These are phyloP conservation scores for Neonectria ditissima DNA, from an alignment of 2,329 filamentous ascomycete genomes.

Conservation along the genomic window DNA sequence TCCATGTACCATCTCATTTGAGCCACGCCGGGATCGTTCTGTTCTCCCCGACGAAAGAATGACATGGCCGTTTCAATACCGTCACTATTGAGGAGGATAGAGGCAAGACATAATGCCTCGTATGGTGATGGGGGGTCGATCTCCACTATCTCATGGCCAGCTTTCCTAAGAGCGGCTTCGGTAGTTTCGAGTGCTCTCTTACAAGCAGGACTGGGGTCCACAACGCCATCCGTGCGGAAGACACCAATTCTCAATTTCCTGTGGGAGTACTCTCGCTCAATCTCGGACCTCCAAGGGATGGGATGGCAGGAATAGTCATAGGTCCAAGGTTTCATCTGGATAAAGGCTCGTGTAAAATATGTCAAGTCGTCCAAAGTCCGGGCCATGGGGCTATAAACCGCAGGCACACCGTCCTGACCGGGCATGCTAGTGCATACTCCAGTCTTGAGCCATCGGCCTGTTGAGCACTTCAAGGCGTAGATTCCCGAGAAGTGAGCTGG, in stretches of 20 bases:
- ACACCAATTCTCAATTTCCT: slow-evolving; percentile 80
- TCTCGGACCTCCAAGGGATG: slow-evolving; percentile 77
- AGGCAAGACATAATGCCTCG: slow-evolving; percentile 80
- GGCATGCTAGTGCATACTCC: slow-evolving; percentile 90
- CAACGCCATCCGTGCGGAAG: slow-evolving; percentile 82
- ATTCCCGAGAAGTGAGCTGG: slow-evolving; percentile 93
- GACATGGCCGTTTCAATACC: slow-evolving; percentile 84
- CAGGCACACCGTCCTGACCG: slow-evolving; percentile 89
- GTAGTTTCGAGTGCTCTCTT: slow-evolving; percentile 78
- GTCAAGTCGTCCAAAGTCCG: slow-evolving; percentile 83
- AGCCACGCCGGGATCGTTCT: slow-evolving; percentile 80
- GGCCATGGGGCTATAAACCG: slow-evolving; percentile 93
- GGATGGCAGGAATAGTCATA: slow-evolving; percentile 90
- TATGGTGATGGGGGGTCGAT: slow-evolving; percentile 76
- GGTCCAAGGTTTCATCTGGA: slow-evolving; percentile 87
- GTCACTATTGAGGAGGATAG: slow-evolving; percentile 85
- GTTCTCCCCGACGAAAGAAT: slow-evolving; percentile 81
- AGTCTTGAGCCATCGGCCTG: slow-evolving; percentile 88
- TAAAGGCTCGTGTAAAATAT: slow-evolving; percentile 84
- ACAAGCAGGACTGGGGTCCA: slow-evolving; percentile 89
- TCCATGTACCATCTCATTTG: slow-evolving; percentile 81
- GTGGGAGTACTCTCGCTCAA: slow-evolving; percentile 68
- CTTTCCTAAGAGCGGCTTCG: slow-evolving; percentile 73
- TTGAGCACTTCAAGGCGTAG: slow-evolving; percentile 88
- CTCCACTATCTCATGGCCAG: slow-evolving; percentile 81